Evolutionary conservation across 495 filamentous ascomycete species (phyloP).

Genomic region (Mytilinidion resinicola): DNA sequence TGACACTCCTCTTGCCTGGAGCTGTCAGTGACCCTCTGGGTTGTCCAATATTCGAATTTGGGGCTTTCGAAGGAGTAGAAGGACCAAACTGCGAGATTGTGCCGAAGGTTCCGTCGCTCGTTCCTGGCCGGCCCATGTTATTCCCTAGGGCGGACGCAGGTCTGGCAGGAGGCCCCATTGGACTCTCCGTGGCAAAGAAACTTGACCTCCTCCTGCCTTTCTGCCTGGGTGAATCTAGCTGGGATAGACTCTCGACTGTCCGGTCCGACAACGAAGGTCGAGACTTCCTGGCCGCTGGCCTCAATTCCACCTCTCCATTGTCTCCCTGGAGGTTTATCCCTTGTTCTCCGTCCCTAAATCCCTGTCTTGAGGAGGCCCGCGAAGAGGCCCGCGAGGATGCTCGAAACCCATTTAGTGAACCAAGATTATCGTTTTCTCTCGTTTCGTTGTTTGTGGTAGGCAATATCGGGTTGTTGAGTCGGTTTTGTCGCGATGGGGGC

Average conservation of each 20-base stretch:
- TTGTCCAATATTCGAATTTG: neutral
- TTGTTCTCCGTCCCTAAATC: slow-evolving; percentile 23
- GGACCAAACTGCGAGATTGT: slow-evolving; percentile 33
- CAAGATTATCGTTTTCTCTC: slow-evolving; percentile 23
- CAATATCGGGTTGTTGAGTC: neutral
- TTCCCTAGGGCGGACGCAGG: slow-evolving; percentile 50
- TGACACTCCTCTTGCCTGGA: slow-evolving; percentile 29
- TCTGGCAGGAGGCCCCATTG: slow-evolving; percentile 50
- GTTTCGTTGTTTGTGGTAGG: neutral
- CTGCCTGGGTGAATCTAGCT: slow-evolving; percentile 57
- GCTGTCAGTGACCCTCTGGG: slow-evolving; percentile 17
- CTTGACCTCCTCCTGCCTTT: slow-evolving; percentile 48
- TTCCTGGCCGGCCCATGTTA: slow-evolving; percentile 39
- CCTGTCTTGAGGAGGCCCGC: slow-evolving; percentile 18
- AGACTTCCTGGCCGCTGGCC: slow-evolving; percentile 23
- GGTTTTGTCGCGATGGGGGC: slow-evolving; percentile 21
- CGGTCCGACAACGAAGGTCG: slow-evolving; percentile 60
- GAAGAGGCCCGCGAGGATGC: slow-evolving; percentile 25
- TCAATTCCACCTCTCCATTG: slow-evolving; percentile 5
- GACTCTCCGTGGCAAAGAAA: slow-evolving; percentile 55
- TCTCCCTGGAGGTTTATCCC: slow-evolving; percentile 15
- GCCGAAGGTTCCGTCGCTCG: slow-evolving; percentile 44
- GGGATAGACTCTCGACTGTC: slow-evolving; percentile 60
- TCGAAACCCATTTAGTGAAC: slow-evolving; percentile 24
- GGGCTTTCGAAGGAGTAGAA: slow-evolving; percentile 27